Evolutionary conservation across 2,329 filamentous ascomycete genomes (phyloP), one percentile per base, ranked within the genome.

Genomic region (Xylaria sp.): DNA sequence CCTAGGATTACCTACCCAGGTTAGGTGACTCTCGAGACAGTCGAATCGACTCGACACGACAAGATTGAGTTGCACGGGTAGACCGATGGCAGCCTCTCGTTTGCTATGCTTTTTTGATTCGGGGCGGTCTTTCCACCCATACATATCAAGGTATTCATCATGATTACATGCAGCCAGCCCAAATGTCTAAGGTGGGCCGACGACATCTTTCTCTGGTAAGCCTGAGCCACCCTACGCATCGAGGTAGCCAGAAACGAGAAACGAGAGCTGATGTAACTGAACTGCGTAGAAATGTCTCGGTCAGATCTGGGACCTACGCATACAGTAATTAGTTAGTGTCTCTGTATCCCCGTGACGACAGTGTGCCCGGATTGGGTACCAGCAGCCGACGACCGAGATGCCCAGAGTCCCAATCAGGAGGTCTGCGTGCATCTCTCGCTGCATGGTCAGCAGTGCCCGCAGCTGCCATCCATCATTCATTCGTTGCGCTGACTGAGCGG

Each of bases 271-370:
- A 68, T 65, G 65, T 61, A 71, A 36, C 34, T 36, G 34, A 36
- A 70, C 65, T 69, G 70, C 68, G 69, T 68, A 70, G 67, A 67
- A 51, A 69, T 74, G 75, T 76, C 74, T 76, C 72, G 74, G 74
- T 76, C 72, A 75, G 75, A 76, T 76, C 74, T 76, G 72, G 74
- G 68, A 76, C 74, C 74, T 73, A 72, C n/a, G n/a, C n/a, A n/a
- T n/a, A n/a, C 74, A 74, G 65, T 66, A 65, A 69, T 73, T 70
- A 74, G 21, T 73, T 70, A 74, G 21, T 64, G 72, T 67, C 71
- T 55, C 64, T 66, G 69, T 54, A 61, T 69, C 51, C 55, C 54
- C 39, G 64, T 69, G 65, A 65, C 57, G 47, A 56, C 54, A 61
- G 56, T 24, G 51, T 63, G 65, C 66, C 63, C 63, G 60, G 60